Percentiles rank a stretch among this genome's conserved stretches.
Evolutionary conservation across 257 asterid genomes (phyloP).

Genomic region (Ehretia macrophylla): DNA sequence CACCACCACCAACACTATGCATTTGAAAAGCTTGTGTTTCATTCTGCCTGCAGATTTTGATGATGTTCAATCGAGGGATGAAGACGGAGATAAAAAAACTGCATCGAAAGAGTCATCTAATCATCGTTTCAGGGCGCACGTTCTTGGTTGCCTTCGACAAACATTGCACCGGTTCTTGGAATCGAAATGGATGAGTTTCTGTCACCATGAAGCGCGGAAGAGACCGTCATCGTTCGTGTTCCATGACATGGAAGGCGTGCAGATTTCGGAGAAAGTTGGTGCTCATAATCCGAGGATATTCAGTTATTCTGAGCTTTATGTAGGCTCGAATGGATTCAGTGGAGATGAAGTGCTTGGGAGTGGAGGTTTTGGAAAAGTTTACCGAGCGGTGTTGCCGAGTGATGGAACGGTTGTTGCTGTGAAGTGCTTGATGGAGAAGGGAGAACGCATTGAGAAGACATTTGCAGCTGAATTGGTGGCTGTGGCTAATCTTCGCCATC

Average conservation of each 20-base stretch:
- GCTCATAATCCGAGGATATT: conserved; percentile 68
- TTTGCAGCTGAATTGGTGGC: conserved; percentile 88
- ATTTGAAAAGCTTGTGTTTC: conserved; percentile 57
- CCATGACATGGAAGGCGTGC: conserved; percentile 76
- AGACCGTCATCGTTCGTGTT: conserved; percentile 33
- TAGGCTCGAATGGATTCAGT: conserved; percentile 72
- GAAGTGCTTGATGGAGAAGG: conserved; percentile 75
- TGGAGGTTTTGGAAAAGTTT: conserved; percentile 89
- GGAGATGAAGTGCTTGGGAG: conserved; percentile 58
- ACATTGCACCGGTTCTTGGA: conserved; percentile 33
- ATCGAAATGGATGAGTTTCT: conserved; percentile 36
- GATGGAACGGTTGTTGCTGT: conserved; percentile 85
- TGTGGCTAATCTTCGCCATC: conserved; percentile 97
- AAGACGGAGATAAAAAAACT: not conserved
- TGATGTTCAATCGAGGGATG: conserved; percentile 18
- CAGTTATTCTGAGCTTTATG: conserved; percentile 81
- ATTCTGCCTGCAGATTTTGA: conserved; percentile 51
- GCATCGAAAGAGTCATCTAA: conserved; percentile 8
- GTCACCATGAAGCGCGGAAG: conserved; percentile 23
- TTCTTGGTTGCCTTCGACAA: conserved; percentile 27
- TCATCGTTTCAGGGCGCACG: conserved; percentile 29
- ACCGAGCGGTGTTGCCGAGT: conserved; percentile 73
- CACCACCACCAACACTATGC: conserved; percentile 36
- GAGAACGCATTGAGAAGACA: conserved; percentile 74
- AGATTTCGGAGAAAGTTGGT: conserved; percentile 35